A percentile compares a stretch with the other conserved stretches of the same genome.
These are phyloP conservation scores for Russula abietina DNA, from an alignment of 768 basidiomycete species.

Conservation along the genomic window DNA sequence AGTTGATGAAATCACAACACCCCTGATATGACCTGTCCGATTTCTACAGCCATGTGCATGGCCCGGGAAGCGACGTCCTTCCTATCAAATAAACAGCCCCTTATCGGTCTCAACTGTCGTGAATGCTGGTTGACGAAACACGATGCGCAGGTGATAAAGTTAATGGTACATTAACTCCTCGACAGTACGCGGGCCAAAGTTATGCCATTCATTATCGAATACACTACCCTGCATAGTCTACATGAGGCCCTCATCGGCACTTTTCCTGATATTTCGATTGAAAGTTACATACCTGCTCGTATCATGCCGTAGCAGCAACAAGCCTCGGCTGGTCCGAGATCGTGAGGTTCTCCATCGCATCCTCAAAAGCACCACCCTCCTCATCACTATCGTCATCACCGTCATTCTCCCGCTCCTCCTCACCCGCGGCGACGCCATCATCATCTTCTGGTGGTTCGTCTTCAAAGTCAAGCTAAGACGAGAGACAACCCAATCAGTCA, in stretches of 20 bases:
- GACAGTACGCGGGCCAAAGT: not conserved
- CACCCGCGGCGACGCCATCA: slow-evolving; percentile 33
- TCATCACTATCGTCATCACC: slow-evolving; percentile 25
- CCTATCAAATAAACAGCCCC: not conserved
- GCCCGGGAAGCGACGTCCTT: not conserved
- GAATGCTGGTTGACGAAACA: too few species aligned
- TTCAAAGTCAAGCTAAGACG: slow-evolving; percentile 69
- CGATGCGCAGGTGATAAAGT: not conserved
- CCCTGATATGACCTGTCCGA: not conserved
- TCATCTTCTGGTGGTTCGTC: slow-evolving; percentile 55
- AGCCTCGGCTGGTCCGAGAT: slow-evolving; percentile 36
- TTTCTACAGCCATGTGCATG: not conserved
- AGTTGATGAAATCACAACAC: not conserved
- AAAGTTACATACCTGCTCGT: not conserved
- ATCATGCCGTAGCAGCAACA: slow-evolving; percentile 28
- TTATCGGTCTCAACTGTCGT: not conserved
- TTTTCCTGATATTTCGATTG: not conserved
- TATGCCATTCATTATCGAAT: not conserved
- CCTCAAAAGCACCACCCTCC: slow-evolving; percentile 49
- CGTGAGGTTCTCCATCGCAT: slow-evolving; percentile 60
- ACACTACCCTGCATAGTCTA: not conserved
- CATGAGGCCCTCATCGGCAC: not conserved
- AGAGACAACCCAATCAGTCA: not conserved
- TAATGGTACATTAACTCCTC: not conserved
- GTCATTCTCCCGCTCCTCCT: slow-evolving; percentile 23